Percentiles rank a stretch among this genome's conserved stretches.
Evolutionary conservation across 352 stramenopile species (phyloP).

Genomic region (Pythium monospermum): DNA sequence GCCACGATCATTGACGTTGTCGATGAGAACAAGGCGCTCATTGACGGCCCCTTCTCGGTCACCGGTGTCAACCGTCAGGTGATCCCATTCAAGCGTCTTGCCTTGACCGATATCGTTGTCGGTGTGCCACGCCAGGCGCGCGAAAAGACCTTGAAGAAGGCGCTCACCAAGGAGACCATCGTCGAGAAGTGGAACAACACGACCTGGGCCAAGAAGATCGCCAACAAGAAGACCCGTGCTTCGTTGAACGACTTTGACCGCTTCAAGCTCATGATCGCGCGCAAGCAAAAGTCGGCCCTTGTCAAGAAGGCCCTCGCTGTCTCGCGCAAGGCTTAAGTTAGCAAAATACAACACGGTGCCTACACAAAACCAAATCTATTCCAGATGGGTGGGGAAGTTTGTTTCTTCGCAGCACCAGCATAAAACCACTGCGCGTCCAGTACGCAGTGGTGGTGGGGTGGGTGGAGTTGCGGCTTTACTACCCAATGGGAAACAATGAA

Average conservation of each 20-base stretch:
- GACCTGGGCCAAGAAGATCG: constrained; percentile 98
- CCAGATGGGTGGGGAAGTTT: no score
- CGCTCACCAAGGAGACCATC: constrained; percentile 78
- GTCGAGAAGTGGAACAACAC: constrained; percentile 94
- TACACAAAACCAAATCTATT: constrained; percentile 10
- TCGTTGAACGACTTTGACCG: constrained; percentile 97
- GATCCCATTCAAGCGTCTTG: constrained; percentile 97
- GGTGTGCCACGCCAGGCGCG: constrained; percentile 93
- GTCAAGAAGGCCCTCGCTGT: constrained; percentile 89
- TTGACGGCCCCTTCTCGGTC: constrained; percentile 94
- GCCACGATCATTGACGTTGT: constrained; percentile 99
- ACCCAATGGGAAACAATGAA: constrained; percentile 16
- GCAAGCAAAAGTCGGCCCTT: constrained; percentile 96
- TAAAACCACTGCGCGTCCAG: no score
- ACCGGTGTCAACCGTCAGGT: constrained; percentile 97
- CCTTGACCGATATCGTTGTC: constrained; percentile 96
- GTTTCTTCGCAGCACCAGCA: no score
- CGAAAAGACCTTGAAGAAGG: constrained; percentile 94
- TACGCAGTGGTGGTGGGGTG: no score
- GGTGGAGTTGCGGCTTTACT: neutral
- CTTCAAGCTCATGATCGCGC: constrained; percentile 99
- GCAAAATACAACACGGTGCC: constrained; percentile 16
- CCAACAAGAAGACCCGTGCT: constrained; percentile 94
- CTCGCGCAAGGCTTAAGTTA: constrained; percentile 56
- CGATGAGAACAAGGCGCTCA: constrained; percentile 98